Evolutionary conservation across 495 filamentous ascomycete genomes (phyloP), one percentile per base, ranked within the genome.

Genomic region (Aspergillus steynii): DNA sequence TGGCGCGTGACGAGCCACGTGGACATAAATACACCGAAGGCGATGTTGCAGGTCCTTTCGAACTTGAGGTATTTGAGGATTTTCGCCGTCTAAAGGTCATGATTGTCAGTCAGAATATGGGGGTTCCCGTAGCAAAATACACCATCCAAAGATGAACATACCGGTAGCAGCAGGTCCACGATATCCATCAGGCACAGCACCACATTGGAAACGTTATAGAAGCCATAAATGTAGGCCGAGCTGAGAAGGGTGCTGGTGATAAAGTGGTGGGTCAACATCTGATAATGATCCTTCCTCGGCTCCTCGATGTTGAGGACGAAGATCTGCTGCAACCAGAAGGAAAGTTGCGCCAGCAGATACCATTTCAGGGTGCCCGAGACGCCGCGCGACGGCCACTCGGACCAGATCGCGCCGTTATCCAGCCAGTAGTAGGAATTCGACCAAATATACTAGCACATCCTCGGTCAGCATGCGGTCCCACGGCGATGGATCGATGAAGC

Each of bases 251-350:
- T 78, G 73, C 87, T 89, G 26, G 95, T 99, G 67, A 97, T 86
- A 66, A 97, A 84, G 73, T 99, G 95, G 74, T 99, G 95, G 10
- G 87, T 88, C 59, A 98, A 86, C 96, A 97, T 97, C 72, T 98
- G 95, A 71, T 85, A 88, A 73, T 96, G 89, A 67, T 99, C 95
- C 74, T 99, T 99, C 55, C 95, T 82, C 62, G 90, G 84, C 75
- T 96, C 88, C 72, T 99, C 96, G 61, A 98, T 90, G 74, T 98
- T 89, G 68, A 99, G 89, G 51, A 97, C 91, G 47, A 98, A 74
- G 61, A 99, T 89, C 77, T 96, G 92, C 74, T 99, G 96, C 25
- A 97, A 66, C 87, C 92, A 96, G 70, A 98, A 99, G 15, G 91
- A 87, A 68, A 93, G 88, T 73, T 98, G 93, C 29, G 88, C 89